A percentile compares a stretch with the other conserved stretches of the same genome.
Evolutionary conservation across 1,284 basidiomycete species (phyloP).

Genomic region (Malassezia pachydermatis): DNA sequence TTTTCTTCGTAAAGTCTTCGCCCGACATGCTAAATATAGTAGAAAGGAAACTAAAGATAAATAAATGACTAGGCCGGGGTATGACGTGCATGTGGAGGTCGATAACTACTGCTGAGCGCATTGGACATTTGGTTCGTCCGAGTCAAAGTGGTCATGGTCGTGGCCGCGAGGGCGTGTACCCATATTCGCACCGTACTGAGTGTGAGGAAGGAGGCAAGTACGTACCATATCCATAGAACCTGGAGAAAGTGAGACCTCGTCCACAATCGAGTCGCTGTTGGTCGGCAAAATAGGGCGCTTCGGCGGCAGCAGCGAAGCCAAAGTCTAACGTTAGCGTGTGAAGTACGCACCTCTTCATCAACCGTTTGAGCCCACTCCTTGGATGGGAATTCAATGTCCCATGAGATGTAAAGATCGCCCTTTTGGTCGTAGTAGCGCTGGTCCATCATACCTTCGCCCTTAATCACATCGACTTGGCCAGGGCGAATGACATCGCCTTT

Average conservation of each 20-base stretch:
- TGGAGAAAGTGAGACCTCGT: constrained; percentile 20
- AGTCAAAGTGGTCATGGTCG: constrained; percentile 25
- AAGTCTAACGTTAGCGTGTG: constrained; percentile 17
- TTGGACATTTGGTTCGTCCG: constrained; percentile 31
- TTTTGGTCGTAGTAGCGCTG: constrained; percentile 27
- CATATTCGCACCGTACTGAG: constrained; percentile 28
- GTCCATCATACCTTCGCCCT: constrained; percentile 37
- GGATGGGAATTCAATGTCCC: constrained; percentile 40
- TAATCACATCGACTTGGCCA: constrained; percentile 31
- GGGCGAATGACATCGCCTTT: constrained; percentile 29
- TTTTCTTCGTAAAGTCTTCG: constrained; percentile 43
- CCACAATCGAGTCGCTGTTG: constrained; percentile 19
- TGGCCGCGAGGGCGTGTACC: constrained; percentile 23
- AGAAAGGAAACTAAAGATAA: background rate
- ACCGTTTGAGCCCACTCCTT: constrained; percentile 22
- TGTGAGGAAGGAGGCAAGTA: background rate
- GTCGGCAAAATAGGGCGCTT: constrained; percentile 24
- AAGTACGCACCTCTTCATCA: constrained; percentile 16
- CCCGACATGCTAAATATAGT: constrained; percentile 4
- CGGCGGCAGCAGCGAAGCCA: constrained; percentile 25
- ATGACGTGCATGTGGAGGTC: constrained; percentile 4
- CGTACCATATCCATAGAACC: constrained; percentile 4
- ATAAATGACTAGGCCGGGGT: background rate
- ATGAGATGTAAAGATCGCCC: constrained; percentile 38
- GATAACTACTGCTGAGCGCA: constrained; percentile 26